Conservation (phyloP, 2,329 filamentous ascomycete genomes). For the Beauveria brongniartii region DNA sequence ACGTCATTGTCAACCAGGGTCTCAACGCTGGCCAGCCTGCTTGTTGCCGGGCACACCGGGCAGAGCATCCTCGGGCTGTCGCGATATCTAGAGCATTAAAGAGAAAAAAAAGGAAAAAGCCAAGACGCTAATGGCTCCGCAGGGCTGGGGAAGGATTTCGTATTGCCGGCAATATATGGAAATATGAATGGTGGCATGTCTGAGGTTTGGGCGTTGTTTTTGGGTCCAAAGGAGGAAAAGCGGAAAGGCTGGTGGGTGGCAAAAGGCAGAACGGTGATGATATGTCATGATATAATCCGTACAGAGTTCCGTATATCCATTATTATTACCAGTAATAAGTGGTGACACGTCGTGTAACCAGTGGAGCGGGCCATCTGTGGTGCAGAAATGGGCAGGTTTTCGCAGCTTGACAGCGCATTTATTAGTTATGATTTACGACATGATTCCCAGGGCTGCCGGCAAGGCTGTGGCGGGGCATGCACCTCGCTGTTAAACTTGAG, state of each 20-base stretch:
- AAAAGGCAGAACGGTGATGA: neutral
- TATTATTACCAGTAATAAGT: no score
- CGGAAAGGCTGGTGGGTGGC: constrained; percentile 5
- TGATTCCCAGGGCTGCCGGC: no score
- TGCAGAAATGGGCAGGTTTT: no score
- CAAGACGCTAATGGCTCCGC: constrained; percentile 6
- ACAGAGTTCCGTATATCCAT: no score
- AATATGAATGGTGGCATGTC: neutral
- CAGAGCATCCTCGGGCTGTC: neutral
- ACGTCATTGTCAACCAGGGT: constrained; percentile 7
- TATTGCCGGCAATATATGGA: constrained; percentile 7
- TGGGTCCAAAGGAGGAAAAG: neutral
- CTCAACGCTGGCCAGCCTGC: neutral
- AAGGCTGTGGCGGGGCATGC: no score
- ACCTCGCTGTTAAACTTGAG: no score
- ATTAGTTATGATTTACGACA: no score
- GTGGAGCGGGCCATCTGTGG: no score
- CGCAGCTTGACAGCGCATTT: no score
- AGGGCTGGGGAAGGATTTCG: constrained; percentile 2
- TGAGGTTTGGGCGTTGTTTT: neutral
- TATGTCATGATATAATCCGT: no score
- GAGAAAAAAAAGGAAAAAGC: neutral
- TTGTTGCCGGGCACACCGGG: no score
- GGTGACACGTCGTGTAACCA: no score
- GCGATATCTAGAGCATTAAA: neutral